phyloP scores from a whole-genome alignment of 257 asterid species.

The Petunia secreta region DNA sequence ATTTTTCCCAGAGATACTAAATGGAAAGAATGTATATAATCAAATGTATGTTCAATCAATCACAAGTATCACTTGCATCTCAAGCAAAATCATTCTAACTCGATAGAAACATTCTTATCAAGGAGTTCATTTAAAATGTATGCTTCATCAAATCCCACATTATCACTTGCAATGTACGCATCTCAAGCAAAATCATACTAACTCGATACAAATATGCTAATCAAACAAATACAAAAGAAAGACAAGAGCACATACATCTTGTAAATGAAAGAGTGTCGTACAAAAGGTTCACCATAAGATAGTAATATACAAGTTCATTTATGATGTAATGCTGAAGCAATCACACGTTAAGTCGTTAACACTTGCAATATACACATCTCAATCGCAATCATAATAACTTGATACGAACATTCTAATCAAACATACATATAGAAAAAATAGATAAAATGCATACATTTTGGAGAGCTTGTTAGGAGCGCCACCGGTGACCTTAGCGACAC shows the following conservation, averaged over 20 bases:
- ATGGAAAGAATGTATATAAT: not conserved
- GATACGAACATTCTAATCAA: not conserved
- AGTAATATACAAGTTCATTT: not conserved
- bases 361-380: not conserved
- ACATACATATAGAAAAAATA: not conserved
- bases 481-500: conserved; percentile 66
- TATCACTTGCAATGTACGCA: not conserved
- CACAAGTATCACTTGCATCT: not conserved
- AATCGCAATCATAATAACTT: not conserved
- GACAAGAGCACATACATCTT: no score
- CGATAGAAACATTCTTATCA: not conserved
- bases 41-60: no score
- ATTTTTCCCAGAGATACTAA: not conserved
- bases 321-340: not conserved
- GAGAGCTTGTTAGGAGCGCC: conserved; percentile 74
- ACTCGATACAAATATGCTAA: not conserved
- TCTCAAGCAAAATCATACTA: not conserved
- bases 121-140: not conserved
- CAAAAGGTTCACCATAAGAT: not conserved
- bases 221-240: not conserved
- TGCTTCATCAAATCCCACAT: not conserved
- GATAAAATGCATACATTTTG: conserved; percentile 33
- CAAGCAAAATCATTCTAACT: not conserved
- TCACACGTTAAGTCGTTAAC: not conserved
- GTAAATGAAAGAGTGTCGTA: not conserved